Evolutionary conservation across 2,329 filamentous ascomycete species (phyloP), one percentile per base, ranked within the genome.

Genomic region (Didymella pinodella): DNA sequence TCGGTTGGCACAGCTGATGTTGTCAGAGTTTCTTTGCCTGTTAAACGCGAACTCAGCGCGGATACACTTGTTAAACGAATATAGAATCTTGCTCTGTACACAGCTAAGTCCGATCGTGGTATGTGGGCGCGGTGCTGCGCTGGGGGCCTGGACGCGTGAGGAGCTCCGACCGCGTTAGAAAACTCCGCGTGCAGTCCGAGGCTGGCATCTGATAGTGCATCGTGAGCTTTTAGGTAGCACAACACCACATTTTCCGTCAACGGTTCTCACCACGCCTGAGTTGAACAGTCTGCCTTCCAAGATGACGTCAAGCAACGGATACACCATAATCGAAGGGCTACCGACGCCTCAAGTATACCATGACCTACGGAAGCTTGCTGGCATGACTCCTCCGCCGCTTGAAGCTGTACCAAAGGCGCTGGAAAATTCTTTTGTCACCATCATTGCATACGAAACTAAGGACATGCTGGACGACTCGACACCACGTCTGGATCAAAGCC

Each of bases 271-370:
- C 46, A 43, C 12, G 53, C n/a, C 38, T 26, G 38, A 48, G 20
- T 41, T 5, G 10, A 41, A 22, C 44, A 29, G 31, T 16, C 6
- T 16, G n/a, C 32, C 26, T n/a, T 26, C 22, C 10, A 22, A 34
- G 20, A 59, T 59, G 38, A 68, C 68, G 62, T 56, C 53, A 25
- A 45, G 56, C 26, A 52, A 56, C 22, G 46, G 61, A 14, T 76
- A 76, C 45, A 57, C 68, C 38, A 65, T 75, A 38, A 48, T 74
- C 18, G 61, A 71, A 52, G 66, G 66, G 20, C 51, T 69, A 6
- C 73, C 73, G 4, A 66, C 65, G 36, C 65, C 72, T 8, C 69
- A 73, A 46, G 59, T 65, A 2, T 76, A 76, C 44, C 68, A 74
- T 50, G 71, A 74, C 50, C 54, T 75, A 20, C 65, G 73, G 32